Conservation (phyloP, 2,329 filamentous ascomycete species). For the Aspergillus bombycis region DNA sequence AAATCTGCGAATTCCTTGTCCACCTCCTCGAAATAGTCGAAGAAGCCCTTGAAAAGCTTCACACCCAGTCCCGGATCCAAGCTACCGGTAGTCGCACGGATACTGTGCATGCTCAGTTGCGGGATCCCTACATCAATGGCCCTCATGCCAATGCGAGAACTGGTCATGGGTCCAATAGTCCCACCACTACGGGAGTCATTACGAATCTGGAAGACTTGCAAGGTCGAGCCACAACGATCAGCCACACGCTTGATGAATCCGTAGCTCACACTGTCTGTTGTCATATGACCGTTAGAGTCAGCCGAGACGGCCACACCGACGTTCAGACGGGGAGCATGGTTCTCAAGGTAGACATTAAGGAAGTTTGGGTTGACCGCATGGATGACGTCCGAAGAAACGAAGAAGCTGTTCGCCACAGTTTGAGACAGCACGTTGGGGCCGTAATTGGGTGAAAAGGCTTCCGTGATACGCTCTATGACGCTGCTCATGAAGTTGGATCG, state of each 20-base stretch:
- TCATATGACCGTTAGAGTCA: constrained; percentile 94
- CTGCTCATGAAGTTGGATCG: constrained; percentile 83
- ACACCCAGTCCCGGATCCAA: constrained; percentile 87
- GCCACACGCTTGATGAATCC: constrained; percentile 79
- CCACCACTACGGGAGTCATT: constrained; percentile 90
- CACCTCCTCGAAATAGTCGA: constrained; percentile 82
- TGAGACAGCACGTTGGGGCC: constrained; percentile 67
- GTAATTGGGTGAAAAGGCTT: constrained; percentile 56
- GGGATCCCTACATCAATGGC: constrained; percentile 87
- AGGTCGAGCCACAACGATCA: constrained; percentile 68
- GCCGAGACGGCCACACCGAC: constrained; percentile 78
- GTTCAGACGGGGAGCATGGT: constrained; percentile 86
- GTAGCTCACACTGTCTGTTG: constrained; percentile 84
- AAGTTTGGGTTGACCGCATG: constrained; percentile 97
- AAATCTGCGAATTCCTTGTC: constrained; percentile 71
- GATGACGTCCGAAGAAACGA: constrained; percentile 89
- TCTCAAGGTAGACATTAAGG: constrained; percentile 75
- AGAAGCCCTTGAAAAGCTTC: constrained; percentile 84
- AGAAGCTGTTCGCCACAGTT: constrained; percentile 89
- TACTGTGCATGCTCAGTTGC: constrained; percentile 91
- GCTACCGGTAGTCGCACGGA: constrained; percentile 83
- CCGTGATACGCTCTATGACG: constrained; percentile 78
- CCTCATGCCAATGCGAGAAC: constrained; percentile 75
- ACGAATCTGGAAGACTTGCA: constrained; percentile 92
- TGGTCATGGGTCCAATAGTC: constrained; percentile 92